Conservation (phyloP, 768 basidiomycete genomes). For the Chalciporus piperatus region DNA sequence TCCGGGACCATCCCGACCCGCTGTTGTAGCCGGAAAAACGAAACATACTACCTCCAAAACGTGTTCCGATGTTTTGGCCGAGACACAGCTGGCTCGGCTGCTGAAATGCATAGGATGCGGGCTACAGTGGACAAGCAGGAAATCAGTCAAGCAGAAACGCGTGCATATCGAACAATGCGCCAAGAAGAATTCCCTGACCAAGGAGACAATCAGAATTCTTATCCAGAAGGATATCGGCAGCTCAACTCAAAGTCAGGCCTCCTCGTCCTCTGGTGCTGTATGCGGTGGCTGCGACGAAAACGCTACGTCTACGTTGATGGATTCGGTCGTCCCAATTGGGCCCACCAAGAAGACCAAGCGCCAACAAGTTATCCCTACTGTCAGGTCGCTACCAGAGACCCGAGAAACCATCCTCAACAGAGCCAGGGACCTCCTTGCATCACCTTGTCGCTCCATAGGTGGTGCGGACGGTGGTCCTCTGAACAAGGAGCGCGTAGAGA, state of each 20-base stretch:
- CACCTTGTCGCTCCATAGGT: neutral
- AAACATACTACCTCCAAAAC: conserved; percentile 10
- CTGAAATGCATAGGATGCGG: conserved; percentile 64
- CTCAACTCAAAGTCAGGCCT: conserved; percentile 7
- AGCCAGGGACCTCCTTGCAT: conserved; percentile 36
- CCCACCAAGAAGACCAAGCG: conserved; percentile 46
- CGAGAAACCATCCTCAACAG: conserved; percentile 41
- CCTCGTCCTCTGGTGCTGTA: neutral
- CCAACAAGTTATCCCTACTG: conserved; percentile 36
- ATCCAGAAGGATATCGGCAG: conserved; percentile 47
- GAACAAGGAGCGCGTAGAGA: conserved; percentile 1
- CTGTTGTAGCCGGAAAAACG: conserved; percentile 4
- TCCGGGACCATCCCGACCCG: conserved; percentile 2
- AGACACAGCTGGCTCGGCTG: conserved; percentile 46
- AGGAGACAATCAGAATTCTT: conserved; percentile 54
- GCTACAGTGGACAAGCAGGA: conserved; percentile 65
- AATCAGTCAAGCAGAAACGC: conserved; percentile 60
- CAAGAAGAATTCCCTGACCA: conserved; percentile 51
- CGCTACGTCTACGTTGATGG: conserved; percentile 45
- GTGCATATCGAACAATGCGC: conserved; percentile 68
- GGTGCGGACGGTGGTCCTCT: neutral
- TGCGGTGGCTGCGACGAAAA: conserved; percentile 14
- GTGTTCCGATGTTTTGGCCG: conserved; percentile 39
- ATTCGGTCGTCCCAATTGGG: conserved; percentile 48
- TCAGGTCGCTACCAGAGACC: conserved; percentile 46